Conservation (phyloP, 495 filamentous ascomycete species). For the Letharia lupina region DNA sequence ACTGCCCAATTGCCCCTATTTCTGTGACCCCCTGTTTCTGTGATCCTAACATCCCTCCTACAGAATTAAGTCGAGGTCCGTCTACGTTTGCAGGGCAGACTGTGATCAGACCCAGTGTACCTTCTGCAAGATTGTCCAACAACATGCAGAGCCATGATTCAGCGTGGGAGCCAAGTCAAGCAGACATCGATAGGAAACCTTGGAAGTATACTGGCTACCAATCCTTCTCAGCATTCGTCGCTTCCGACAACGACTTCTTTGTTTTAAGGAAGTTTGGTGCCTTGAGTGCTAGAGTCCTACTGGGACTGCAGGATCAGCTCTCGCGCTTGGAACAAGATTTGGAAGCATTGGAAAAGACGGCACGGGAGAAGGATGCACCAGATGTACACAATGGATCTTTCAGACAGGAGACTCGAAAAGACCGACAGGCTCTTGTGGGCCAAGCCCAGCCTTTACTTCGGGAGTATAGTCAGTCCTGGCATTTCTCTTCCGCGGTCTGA, state of each 20-base stretch:
- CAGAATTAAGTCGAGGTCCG: too few species aligned
- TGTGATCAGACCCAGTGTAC: neutral
- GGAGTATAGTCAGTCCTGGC: neutral
- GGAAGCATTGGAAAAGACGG: neutral
- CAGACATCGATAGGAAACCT: neutral
- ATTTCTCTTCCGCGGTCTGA: neutral
- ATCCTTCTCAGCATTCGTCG: neutral
- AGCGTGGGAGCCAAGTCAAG: neutral
- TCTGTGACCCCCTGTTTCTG: too few species aligned
- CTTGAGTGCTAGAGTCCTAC: neutral
- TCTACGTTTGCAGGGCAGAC: too few species aligned
- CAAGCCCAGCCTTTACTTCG: neutral
- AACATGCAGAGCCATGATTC: neutral
- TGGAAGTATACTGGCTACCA: constrained; percentile 1
- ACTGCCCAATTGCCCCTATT: too few species aligned
- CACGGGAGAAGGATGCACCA: neutral
- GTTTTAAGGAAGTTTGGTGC: neutral
- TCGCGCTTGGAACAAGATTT: neutral
- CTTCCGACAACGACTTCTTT: constrained; percentile 10
- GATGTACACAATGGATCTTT: constrained; percentile 11
- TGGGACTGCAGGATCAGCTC: constrained; percentile 3
- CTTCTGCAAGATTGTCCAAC: neutral
- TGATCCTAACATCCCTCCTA: too few species aligned
- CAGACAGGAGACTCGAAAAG: neutral
- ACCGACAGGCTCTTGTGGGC: neutral